phyloP scores from a whole-genome alignment of 2,329 filamentous ascomycete genomes.

The Penicillium occitanis region DNA sequence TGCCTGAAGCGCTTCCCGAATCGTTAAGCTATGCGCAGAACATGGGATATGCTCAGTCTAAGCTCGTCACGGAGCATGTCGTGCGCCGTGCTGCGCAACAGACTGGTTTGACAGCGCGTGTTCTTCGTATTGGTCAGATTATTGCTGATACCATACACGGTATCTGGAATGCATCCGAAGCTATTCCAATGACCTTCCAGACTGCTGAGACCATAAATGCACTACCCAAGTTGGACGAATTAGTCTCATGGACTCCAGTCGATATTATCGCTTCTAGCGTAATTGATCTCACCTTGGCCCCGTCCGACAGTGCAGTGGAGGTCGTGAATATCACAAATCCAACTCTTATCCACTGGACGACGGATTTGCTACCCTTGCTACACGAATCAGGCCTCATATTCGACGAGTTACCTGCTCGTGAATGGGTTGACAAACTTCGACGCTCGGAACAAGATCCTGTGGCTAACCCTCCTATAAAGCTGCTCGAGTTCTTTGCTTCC shows the following conservation, averaged over 20 bases:
- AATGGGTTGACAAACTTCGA: conserved; percentile 40
- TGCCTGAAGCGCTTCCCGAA: conserved; percentile 35
- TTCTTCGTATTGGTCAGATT: conserved; percentile 54
- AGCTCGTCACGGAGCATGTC: conserved; percentile 25
- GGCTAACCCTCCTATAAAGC: conserved; percentile 53
- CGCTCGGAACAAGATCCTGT: conserved; percentile 50
- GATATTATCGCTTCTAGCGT: not conserved
- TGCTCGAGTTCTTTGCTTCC: conserved; percentile 53
- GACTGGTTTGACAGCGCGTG: conserved; percentile 34
- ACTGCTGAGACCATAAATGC: conserved; percentile 24
- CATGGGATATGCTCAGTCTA: not conserved
- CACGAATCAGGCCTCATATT: conserved; percentile 46
- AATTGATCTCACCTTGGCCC: conserved; percentile 27
- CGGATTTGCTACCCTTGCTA: conserved; percentile 55
- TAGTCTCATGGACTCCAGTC: not conserved
- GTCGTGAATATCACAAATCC: conserved; percentile 54
- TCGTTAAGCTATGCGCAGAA: not conserved
- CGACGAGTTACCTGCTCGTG: conserved; percentile 26
- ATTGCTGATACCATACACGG: conserved; percentile 50
- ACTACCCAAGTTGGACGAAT: not conserved
- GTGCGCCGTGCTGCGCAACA: conserved; percentile 36
- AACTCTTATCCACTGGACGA: conserved; percentile 38
- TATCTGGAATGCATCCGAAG: conserved; percentile 54
- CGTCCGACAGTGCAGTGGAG: conserved; percentile 21
- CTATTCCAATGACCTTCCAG: conserved; percentile 54